Evolutionary conservation across 2,329 filamentous ascomycete genomes (phyloP), one percentile per base, ranked within the genome.

Genomic region (Aspergillus floridensis): DNA sequence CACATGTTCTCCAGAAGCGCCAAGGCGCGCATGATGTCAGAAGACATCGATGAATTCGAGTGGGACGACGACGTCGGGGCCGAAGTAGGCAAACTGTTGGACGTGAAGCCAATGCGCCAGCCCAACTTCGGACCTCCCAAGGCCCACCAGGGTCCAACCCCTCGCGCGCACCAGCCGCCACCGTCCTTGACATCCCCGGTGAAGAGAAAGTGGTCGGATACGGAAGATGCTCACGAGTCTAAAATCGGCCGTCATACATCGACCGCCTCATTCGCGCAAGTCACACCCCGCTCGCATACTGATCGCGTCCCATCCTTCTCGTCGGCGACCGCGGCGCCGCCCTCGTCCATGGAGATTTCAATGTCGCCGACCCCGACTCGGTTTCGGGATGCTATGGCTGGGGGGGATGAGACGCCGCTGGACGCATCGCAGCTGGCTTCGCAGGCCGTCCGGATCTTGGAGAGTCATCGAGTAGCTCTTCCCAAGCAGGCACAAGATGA

Each of bases 31-130:
- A 74, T 70, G 65, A 74, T 70, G 67, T 65, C 64, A 0, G 71
- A 74, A 56, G 69, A 72, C 22, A 69, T 74, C 5, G 75, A 76
- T 5, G 70, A 70, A 10, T 76, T 75, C 49, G 71, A 70, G 4
- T 77, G 75, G 76, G 71, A 75, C 7, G 70, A 73, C 2, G 70
- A 69, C 31, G 66, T 72, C 5, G 73, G 76, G 11, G 72, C 75
- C 5, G 69, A 73, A 19, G 56, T 74, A 19, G 69, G 63, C 12
- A 66, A 69, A 1, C 6, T 66, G 2, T 54, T 67, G 21, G 53
- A 49, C 44, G 58, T 46, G 16, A 46, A 14, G 16, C 60, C 60
- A 22, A 61, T 64, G 26, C 66, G 63, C 19, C 70, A 71, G 62
- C 75, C 65, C 22, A 70, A 68, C 56, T 73, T 73, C 60, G 68